Evolutionary conservation across 2,329 filamentous ascomycete species (phyloP).

Genomic region (Neospermospora avenae): DNA sequence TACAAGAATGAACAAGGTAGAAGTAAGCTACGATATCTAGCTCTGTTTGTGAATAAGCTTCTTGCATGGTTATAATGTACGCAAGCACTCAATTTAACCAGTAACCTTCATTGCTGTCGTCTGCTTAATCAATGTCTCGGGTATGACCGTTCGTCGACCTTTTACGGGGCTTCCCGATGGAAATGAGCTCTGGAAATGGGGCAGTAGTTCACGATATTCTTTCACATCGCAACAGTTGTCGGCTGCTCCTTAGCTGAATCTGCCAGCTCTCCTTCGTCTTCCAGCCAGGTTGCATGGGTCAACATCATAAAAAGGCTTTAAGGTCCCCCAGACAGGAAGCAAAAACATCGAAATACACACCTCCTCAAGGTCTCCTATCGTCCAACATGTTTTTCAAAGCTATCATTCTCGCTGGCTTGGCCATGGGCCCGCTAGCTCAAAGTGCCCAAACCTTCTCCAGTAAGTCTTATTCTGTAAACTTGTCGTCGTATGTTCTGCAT

Average conservation of each 20-base stretch:
- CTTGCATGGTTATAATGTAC: not conserved
- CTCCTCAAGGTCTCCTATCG: not conserved
- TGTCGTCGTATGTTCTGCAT: too few species aligned
- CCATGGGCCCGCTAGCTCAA: not conserved
- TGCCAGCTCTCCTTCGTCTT: not conserved
- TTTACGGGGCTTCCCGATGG: not conserved
- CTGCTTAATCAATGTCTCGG: not conserved
- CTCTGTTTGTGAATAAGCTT: not conserved
- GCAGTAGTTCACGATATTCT: not conserved
- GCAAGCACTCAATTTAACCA: not conserved
- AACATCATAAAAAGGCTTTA: not conserved
- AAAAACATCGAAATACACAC: not conserved
- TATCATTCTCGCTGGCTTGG: not conserved
- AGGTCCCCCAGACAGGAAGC: not conserved
- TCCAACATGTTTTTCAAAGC: not conserved
- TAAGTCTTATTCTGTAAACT: too few species aligned
- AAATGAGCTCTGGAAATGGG: not conserved
- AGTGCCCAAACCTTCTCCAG: slow-evolving; percentile 7
- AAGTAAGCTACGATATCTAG: too few species aligned
- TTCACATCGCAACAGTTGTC: not conserved
- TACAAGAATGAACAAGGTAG: too few species aligned
- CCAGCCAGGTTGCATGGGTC: not conserved
- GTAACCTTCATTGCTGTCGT: not conserved
- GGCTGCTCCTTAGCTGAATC: not conserved
- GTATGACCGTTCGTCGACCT: not conserved